Conservation (phyloP, 176 grass and related monocot species). For the Avena eriantha region DNA sequence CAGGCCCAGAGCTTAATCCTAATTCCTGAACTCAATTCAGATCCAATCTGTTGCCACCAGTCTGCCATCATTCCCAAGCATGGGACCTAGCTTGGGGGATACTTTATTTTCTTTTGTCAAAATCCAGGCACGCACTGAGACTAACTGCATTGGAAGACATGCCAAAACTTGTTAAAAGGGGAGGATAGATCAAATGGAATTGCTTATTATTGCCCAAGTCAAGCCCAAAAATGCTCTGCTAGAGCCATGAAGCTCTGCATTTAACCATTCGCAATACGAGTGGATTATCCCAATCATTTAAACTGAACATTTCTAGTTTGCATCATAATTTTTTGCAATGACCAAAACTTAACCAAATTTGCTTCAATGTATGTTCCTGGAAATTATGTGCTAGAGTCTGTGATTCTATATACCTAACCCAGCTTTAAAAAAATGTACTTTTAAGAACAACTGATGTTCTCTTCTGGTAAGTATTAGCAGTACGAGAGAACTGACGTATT, state of each 20-base stretch:
- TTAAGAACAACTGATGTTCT: constrained; percentile 9
- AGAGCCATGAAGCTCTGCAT: constrained; percentile 7
- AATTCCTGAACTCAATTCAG: background rate
- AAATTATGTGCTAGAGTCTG: background rate
- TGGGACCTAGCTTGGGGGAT: background rate
- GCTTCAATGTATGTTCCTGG: constrained; percentile 25
- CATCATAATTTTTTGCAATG: background rate
- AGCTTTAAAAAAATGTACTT: constrained; percentile 1
- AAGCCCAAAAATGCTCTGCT: background rate
- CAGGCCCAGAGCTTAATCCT: background rate
- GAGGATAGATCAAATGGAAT: constrained; percentile 10
- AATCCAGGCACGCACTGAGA: background rate
- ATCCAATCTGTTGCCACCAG: background rate
- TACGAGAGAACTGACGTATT: constrained; percentile 1
- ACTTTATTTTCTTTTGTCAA: constrained; percentile 9
- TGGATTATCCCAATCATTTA: constrained; percentile 12
- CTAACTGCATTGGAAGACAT: background rate
- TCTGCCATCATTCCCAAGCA: background rate
- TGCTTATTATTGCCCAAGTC: constrained; percentile 17
- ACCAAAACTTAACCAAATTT: constrained; percentile 10
- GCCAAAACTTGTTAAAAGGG: constrained; percentile 8
- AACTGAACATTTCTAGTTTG: constrained; percentile 9
- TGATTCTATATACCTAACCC: background rate
- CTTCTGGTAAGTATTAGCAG: background rate
- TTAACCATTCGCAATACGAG: background rate